A percentile compares a stretch with the other conserved stretches of the same genome.
phyloP scores from a whole-genome alignment of 371 early-diverging fungal species.

The Blakeslea trispora region DNA sequence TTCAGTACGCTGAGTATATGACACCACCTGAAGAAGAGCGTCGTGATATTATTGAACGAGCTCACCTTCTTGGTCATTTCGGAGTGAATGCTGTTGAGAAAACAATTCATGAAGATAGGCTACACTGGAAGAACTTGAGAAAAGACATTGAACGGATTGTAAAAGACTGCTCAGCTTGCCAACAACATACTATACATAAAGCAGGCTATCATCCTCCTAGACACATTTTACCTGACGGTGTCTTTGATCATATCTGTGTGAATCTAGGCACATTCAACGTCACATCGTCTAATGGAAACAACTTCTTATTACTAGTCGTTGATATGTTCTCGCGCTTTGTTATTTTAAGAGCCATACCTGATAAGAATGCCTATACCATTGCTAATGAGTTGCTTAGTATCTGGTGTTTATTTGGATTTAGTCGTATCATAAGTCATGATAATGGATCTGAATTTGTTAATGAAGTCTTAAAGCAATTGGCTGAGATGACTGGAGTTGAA shows the following conservation, averaged over 20 bases:
- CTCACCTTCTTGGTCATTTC: not conserved
- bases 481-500: slow-evolving; percentile 2
- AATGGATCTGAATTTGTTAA: slow-evolving; percentile 6
- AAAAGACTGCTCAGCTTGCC: not conserved
- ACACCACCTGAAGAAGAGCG: not conserved
- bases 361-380: slow-evolving; percentile 2
- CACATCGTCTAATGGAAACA: slow-evolving; percentile 1
- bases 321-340: slow-evolving; percentile 1
- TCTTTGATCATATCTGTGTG: not conserved
- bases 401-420: not conserved
- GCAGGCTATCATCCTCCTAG: slow-evolving; percentile 2
- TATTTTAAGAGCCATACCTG: slow-evolving; percentile 7
- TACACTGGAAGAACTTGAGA: slow-evolving; percentile 6
- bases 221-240: not conserved
- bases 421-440: not conserved
- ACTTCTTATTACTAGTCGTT: not conserved
- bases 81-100: not conserved
- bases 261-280: not conserved
- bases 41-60: not conserved
- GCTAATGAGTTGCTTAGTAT: not conserved
- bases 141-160: not conserved
- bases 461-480: not conserved
- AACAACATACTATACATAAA: not conserved
- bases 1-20: not conserved
- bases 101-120: not conserved